Conservation (phyloP, 228 moss, liverwort and hornwort species). For the Sphagnum fallax region DNA sequence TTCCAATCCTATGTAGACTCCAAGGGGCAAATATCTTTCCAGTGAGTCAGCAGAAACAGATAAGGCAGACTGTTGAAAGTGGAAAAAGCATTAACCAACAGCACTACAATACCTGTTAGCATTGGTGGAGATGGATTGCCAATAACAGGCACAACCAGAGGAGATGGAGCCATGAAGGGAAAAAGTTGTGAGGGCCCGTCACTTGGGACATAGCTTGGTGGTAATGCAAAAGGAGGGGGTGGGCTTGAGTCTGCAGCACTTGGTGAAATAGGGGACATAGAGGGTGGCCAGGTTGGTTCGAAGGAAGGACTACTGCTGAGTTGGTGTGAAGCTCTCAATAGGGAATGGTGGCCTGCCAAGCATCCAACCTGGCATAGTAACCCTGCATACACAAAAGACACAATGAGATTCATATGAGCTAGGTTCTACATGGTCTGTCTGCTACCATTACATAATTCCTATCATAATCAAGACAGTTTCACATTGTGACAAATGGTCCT, state of each 20-base stretch:
- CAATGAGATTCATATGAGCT: not conserved
- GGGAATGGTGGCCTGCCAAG: slow-evolving; percentile 17
- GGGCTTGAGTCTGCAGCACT: slow-evolving; percentile 18
- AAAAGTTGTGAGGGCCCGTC: slow-evolving; percentile 30
- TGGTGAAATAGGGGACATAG: slow-evolving; percentile 25
- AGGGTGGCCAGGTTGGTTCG: slow-evolving; percentile 13
- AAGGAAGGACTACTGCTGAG: slow-evolving; percentile 15
- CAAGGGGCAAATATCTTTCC: too few relatives aligned
- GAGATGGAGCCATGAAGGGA: slow-evolving; percentile 46
- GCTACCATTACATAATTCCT: not conserved
- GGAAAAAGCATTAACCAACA: too few relatives aligned
- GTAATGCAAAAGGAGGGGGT: slow-evolving; percentile 14
- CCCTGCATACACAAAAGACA: slow-evolving; percentile 15
- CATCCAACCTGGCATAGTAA: slow-evolving; percentile 17
- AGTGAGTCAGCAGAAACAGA: too few relatives aligned
- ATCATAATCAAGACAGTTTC: not conserved
- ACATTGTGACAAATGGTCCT: not conserved
- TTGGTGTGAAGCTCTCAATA: slow-evolving; percentile 7
- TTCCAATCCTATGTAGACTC: too few relatives aligned
- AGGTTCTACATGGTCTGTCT: not conserved
- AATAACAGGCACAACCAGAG: slow-evolving; percentile 51
- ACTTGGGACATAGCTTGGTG: slow-evolving; percentile 33
- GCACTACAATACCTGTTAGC: slow-evolving; percentile 32
- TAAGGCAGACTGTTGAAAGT: too few relatives aligned
- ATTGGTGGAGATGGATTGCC: slow-evolving; percentile 47